phyloP scores from a whole-genome alignment of 331 rosid species.

The Malus hybrid region DNA sequence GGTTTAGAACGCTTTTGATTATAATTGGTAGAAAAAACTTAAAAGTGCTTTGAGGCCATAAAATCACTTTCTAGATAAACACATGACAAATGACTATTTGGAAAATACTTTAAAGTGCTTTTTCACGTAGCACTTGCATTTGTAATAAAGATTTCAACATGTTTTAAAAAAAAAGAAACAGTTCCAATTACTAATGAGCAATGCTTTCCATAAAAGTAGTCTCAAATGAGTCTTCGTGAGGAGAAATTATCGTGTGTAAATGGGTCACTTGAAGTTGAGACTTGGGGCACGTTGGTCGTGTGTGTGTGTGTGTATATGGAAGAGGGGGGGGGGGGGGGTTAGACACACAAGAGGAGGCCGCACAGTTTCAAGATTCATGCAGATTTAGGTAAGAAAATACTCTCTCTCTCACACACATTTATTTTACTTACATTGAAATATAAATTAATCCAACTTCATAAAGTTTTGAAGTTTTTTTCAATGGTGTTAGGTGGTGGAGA shows the following conservation, averaged over 20 bases:
- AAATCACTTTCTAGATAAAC: no score
- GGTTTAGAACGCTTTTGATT: no score
- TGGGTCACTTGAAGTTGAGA: neutral
- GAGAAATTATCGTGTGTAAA: no score
- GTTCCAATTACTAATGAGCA: no score
- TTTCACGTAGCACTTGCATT: no score
- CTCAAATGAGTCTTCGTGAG: neutral
- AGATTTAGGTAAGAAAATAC: slow-evolving; percentile 36
- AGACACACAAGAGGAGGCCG: slow-evolving; percentile 29
- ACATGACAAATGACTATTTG: no score
- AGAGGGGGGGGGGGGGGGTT: neutral
- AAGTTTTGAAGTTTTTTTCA: neutral
- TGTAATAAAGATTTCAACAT: neutral
- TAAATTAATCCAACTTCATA: neutral
- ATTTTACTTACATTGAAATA: neutral
- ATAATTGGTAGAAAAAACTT: no score
- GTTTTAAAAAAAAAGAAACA: no score
- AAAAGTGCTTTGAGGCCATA: fast-evolving
- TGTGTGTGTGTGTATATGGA: neutral
- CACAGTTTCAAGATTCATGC: slow-evolving; percentile 50
- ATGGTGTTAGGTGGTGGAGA: slow-evolving; percentile 64
- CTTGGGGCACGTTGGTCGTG: neutral
- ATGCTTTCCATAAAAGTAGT: neutral
- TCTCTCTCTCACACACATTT: neutral
- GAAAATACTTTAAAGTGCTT: no score